Evolutionary conservation across 2,329 filamentous ascomycete species (phyloP).

Genomic region (Colletotrichum kahawae): DNA sequence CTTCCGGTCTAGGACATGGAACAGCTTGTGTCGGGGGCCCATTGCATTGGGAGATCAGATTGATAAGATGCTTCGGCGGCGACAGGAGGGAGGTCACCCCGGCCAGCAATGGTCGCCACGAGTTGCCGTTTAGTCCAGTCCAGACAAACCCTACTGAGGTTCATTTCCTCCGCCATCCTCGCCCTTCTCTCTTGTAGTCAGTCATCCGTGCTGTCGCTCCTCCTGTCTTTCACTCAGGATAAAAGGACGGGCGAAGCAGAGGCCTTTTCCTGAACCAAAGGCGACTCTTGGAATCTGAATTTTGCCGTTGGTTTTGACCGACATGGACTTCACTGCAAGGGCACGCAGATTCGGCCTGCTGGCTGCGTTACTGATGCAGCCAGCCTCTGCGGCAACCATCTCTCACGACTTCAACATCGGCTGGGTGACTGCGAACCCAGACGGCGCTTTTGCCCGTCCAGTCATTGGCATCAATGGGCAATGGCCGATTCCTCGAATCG

Average conservation of each 20-base stretch:
- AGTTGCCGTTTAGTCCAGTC: conserved; percentile 1
- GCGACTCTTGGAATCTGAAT: neutral
- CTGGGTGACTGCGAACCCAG: conserved; percentile 76
- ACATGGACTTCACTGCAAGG: neutral
- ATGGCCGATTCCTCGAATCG: conserved; percentile 75
- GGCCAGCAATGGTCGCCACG: neutral
- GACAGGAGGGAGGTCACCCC: neutral
- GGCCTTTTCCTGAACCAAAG: neutral
- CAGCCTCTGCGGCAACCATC: conserved; percentile 43
- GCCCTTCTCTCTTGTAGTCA: neutral
- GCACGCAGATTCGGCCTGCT: neutral
- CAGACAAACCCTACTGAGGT: neutral
- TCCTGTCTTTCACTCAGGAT: neutral
- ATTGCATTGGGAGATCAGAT: conserved; percentile 14
- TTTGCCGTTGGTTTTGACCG: neutral
- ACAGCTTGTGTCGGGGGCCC: neutral
- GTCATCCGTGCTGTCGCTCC: neutral
- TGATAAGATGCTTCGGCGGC: conserved; percentile 14
- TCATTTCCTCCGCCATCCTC: neutral
- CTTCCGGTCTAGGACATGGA: neutral
- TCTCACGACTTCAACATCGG: conserved; percentile 71
- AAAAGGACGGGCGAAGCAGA: neutral
- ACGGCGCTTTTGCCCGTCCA: conserved; percentile 67
- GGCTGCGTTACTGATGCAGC: conserved; percentile 1
- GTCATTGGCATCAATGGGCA: conserved; percentile 78